Conservation (phyloP, 2,329 filamentous ascomycete genomes). For the Colletotrichum lentis region DNA sequence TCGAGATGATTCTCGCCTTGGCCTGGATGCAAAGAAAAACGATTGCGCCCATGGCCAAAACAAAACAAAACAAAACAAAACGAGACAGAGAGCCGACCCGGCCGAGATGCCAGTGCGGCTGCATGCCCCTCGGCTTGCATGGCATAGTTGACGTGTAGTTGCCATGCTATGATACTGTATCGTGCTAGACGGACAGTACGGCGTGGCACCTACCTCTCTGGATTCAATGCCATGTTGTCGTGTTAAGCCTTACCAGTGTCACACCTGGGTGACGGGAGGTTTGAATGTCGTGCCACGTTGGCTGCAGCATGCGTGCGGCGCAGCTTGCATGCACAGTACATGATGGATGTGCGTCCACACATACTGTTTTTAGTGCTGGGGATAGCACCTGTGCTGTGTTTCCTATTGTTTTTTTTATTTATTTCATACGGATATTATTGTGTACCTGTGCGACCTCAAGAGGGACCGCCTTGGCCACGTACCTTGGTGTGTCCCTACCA, state of each 20-base stretch:
- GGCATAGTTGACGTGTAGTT: slow-evolving; percentile 1
- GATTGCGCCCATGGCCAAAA: background rate
- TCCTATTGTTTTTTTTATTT: no score
- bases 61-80: background rate
- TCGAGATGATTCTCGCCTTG: background rate
- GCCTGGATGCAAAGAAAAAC: background rate
- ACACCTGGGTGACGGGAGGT: slow-evolving; percentile 12
- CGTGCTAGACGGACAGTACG: background rate
- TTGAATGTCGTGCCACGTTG: slow-evolving; percentile 5
- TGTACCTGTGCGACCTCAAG: no score
- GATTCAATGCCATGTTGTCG: slow-evolving; percentile 22
- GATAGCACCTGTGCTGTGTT: no score
- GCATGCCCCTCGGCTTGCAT: slow-evolving; percentile 2
- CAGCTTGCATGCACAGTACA: background rate
- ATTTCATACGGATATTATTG: no score
- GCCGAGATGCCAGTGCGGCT: slow-evolving; percentile 17
- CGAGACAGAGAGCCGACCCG: slow-evolving; percentile 4
- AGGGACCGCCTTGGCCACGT: no score
- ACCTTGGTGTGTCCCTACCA: background rate
- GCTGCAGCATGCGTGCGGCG: slow-evolving; percentile 13
- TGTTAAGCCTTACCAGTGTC: slow-evolving; percentile 26
- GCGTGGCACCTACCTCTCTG: background rate
- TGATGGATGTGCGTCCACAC: no score
- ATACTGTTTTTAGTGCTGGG: no score
- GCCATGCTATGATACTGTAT: background rate